Evolutionary conservation across 1,284 basidiomycete species (phyloP), one percentile per base, ranked within the genome.

Genomic region (Cerrena zonata): DNA sequence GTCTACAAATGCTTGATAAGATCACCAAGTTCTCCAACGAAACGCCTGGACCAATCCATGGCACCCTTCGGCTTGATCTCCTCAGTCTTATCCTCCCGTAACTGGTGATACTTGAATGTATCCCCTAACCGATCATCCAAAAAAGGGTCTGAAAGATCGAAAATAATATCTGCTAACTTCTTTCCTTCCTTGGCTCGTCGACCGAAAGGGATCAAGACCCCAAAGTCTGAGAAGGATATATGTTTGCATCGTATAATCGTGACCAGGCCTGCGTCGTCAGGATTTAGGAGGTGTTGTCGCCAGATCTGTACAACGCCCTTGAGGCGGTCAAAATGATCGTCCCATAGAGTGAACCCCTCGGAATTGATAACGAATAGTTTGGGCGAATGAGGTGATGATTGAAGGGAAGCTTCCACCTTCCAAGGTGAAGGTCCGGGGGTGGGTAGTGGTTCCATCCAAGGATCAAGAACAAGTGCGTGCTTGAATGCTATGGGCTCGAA

Each of bases 361-460:
- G 86, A 86, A 61, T 88, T 89, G 58, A 91, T 79, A 7, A 89
- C 78, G 39, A 84, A 59, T 71, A 81, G 58, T 58, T 66, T 59
- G 40, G 79, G 76, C 18, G 13, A 27, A 10, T 21, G 18, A n/a
- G 40, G 47, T 27, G 51, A 50, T 18, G 45, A 5, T 15, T 51
- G 51, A 19, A 50, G 45, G 30, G 61, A 50, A 15, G 56, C 44
- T 12, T 53, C 49, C 68, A 71, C 41, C 59, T 58, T 11, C 47
- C 49, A 45, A 3, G 60, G 62, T 2, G 37, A 45, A 1, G 79
- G 80, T 1, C 78, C 78, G 22, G 82, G 82, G 18, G 72, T 65
- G 1, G 82, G 75, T 18, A 89, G 61, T 15, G 89, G 86, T 50
- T 90, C 86, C 15, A 89, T 65, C 89, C 89, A 91, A 34, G 88